Base-by-base conservation (phyloP, 2,329 filamentous ascomycete genomes). In the Colletotrichum limetticola region DNA sequence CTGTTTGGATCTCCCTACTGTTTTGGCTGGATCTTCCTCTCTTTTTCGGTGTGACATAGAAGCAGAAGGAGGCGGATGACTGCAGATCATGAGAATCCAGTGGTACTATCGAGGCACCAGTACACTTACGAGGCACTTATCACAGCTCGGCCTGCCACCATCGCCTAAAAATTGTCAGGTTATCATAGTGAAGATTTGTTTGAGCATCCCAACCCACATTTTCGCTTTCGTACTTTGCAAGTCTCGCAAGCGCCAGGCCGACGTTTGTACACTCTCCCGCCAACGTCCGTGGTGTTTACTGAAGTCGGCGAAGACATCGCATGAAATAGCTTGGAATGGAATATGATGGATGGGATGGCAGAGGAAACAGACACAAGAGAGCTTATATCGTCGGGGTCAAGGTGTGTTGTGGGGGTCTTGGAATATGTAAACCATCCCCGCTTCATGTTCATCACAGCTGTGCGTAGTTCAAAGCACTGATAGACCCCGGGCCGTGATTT, bases 191-290 rank as follows among this genome's bases (percentile, higher is more conserved):
- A 49, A 63, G 1, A 19, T 9, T 28, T 28, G 32, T 5, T 14
- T 9, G 2, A 4, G 49, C 11, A 11, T 6, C 12, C 22, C 7
- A 2, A 65, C 67, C 28, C 37, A 65, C 67, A 69, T 30, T 66
- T 69, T 14, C 53, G 37, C 26, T 69, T 69, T 14, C 67, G 53
- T 8, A 59, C 55, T 14, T 59, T 69, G 53, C 67, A 69, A 5
- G 60, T 65, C 28, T 69, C 60, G 37, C 67, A 69, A 16, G 67
- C 67, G 6, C 67, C 67, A 4, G 67, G 67, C 8, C 67, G 67
- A 19, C 67, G 67, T 22, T 69, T 69, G 37, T 69, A 69, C 8
- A 69, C 53, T 37, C 42, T 52, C 12, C 53, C 60, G 12, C 28
- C 24, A 3, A n/a, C 32, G 24, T 58, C 61, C 11, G 37, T 53